Evolutionary conservation across 108 stramenopile genomes (phyloP), one percentile per base, ranked within the genome.

Genomic region (Epithemia pelagica): DNA sequence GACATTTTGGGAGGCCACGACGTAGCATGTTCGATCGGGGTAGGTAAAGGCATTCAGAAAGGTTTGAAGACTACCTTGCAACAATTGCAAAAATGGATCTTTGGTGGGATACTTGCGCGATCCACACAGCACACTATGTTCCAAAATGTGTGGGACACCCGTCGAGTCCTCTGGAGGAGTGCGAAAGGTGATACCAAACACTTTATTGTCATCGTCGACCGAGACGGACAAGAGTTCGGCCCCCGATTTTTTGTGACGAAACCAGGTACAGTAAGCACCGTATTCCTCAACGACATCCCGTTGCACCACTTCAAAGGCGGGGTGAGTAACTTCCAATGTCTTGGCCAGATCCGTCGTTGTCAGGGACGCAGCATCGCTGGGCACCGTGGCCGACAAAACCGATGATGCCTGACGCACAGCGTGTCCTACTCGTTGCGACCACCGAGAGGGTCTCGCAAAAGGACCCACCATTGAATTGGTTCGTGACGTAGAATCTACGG

Each of bases 11-110:
- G 82, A 84, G 0, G 98, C 96, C n/a, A 98, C 96, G 0, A 97
- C 97, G 74, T 99, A 99, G 73, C 96, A 96, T 54, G 99, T 99
- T 23, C 92, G 72, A 76, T 99, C 99, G 27, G 97, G 98, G 67
- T 98, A 98, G 2, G 99, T 99, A 67, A 99, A 97, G 27, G 99
- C 99, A 81, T 99, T 99, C 59, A 99, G 70, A 70, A 99, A 99
- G 26, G 97, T 99, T 74, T 99, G 96, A 28, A 99, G 70, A 54
- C 75, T 78, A 31, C 97, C 96, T 73, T 96, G 91, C 24, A 98
- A 78, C 23, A 99, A 81, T 61, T 99, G 96, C 21, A 97, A 95
- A 68, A 99, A 99, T 26, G 99, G 98, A 74, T 99, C 98, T 78
- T 98, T 70, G 10, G 95, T 88, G 46, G 85, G 94, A 82, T 92